Conservation (phyloP, 208 protist species). For the Crithidia brevicula region DNA sequence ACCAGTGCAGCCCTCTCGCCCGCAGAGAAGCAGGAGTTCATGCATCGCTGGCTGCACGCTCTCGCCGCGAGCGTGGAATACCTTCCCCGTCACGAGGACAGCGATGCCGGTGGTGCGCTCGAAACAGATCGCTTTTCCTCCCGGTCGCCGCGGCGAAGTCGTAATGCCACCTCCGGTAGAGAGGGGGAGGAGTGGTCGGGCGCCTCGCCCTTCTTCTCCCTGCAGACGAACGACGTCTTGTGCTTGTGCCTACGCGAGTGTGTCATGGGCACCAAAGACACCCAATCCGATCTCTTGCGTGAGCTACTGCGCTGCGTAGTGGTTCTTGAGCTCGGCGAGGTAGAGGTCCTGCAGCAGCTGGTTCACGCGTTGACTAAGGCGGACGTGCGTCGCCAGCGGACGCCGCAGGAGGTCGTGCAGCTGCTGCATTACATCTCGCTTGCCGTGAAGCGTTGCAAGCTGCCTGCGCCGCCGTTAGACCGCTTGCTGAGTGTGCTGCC, state of each 20-base stretch:
- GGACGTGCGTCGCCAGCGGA: slow-evolving; percentile 25
- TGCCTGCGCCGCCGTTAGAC: slow-evolving; percentile 55
- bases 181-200: slow-evolving; percentile 53
- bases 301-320: slow-evolving; percentile 56
- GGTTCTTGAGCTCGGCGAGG: slow-evolving; percentile 59
- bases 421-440: slow-evolving; percentile 61
- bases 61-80: slow-evolving; percentile 16
- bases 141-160: not conserved
- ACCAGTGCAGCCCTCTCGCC: not conserved
- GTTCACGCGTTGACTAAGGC: slow-evolving; percentile 34
- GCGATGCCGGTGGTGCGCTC: not conserved
- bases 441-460: slow-evolving; percentile 72
- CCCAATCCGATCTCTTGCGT: not conserved
- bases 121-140: slow-evolving; percentile 20
- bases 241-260: slow-evolving; percentile 59
- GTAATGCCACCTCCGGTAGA: slow-evolving; percentile 2
- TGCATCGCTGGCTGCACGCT: slow-evolving; percentile 22
- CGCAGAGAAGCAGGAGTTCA: slow-evolving; percentile 6
- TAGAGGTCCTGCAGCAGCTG: slow-evolving; percentile 47
- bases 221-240: slow-evolving; percentile 59
- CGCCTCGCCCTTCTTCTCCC: slow-evolving; percentile 67
- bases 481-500: slow-evolving; percentile 52
- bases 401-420: slow-evolving; percentile 39
- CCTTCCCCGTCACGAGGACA: slow-evolving; percentile 13
- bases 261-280: slow-evolving; percentile 3